Percentiles rank a stretch among this genome's conserved stretches.
phyloP scores from a whole-genome alignment of 441 rosid species.

The Viola pubescens region DNA sequence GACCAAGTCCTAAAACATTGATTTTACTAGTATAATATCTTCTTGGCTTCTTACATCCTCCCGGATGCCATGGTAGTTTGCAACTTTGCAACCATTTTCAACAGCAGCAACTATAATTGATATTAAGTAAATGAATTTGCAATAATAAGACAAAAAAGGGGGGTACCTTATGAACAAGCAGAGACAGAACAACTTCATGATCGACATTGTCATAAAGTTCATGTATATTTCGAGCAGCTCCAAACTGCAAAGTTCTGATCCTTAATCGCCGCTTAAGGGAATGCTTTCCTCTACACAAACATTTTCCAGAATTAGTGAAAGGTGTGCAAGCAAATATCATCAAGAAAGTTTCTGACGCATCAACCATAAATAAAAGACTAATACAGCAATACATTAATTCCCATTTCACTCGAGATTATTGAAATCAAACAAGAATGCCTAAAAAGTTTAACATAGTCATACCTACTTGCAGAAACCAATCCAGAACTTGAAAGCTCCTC shows the following conservation, averaged over 20 bases:
- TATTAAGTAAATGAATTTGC: too few relatives aligned
- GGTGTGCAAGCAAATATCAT: background rate
- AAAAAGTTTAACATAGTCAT: conserved; percentile 21
- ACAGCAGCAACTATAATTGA: too few relatives aligned
- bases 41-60: too few relatives aligned
- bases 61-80: too few relatives aligned
- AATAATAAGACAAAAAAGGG: conserved; percentile 6
- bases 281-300: conserved; percentile 52
- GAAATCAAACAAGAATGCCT: background rate
- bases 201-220: conserved; percentile 86
- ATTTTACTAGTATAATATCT: too few relatives aligned
- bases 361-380: background rate
- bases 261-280: conserved; percentile 78
- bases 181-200: conserved; percentile 72
- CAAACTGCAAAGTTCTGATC: conserved; percentile 79
- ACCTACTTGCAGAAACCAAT: conserved; percentile 62
- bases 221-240: conserved; percentile 61
- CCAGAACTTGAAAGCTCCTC: conserved; percentile 56
- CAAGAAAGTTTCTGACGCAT: background rate
- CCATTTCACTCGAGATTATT: background rate
- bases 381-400: background rate
- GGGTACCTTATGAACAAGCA: conserved; percentile 88
- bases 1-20: too few relatives aligned
- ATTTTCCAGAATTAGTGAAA: conserved; percentile 5
- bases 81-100: too few relatives aligned